phyloP scores from a whole-genome alignment of 1,139 yeast genomes.

The Diutina ranongensis region DNA sequence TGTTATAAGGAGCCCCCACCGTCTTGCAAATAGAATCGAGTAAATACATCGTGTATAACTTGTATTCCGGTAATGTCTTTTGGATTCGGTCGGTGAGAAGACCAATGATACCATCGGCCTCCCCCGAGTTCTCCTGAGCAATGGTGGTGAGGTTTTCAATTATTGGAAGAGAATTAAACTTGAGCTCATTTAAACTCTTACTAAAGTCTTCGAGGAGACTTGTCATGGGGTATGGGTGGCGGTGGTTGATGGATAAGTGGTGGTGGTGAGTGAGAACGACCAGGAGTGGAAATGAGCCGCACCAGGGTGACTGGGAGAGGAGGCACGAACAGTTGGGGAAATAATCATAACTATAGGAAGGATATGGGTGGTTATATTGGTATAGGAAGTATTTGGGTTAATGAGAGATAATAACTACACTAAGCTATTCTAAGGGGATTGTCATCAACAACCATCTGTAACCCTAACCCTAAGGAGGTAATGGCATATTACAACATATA shows the following conservation, averaged over 20 bases:
- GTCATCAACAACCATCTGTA: no score
- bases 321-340: no score
- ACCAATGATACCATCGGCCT: conserved; percentile 67
- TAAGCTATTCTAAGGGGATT: no score
- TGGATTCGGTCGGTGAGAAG: conserved; percentile 56
- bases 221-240: background rate
- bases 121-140: conserved; percentile 72
- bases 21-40: conserved; percentile 90
- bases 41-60: conserved; percentile 71
- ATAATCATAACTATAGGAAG: no score
- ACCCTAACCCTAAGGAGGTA: no score
- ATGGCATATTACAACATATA: no score
- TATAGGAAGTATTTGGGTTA: no score
- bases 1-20: conserved; percentile 80
- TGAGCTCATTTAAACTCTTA: conserved; percentile 59
- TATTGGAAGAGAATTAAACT: conserved; percentile 83
- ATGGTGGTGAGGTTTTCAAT: conserved; percentile 77
- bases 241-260: background rate
- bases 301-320: no score
- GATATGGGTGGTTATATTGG: no score
- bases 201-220: conserved; percentile 41
- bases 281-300: background rate
- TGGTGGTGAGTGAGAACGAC: background rate
- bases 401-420: no score
- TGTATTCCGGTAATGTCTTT: conserved; percentile 58